phyloP scores from a whole-genome alignment of 352 stramenopile genomes.

The Ochromonadaceae sp. region DNA sequence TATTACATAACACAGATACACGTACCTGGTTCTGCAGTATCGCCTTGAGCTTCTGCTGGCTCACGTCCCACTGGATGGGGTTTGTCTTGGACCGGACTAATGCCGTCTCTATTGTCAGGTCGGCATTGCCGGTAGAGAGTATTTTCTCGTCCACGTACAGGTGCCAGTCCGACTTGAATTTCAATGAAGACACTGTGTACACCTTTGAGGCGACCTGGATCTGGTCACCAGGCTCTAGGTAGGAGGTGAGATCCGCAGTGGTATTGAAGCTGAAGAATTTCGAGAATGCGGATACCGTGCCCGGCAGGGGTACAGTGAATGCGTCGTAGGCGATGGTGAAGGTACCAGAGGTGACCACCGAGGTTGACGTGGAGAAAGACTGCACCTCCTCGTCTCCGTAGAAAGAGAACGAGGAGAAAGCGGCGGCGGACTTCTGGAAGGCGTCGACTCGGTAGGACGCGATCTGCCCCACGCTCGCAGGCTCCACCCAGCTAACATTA shows the following conservation, averaged over 20 bases:
- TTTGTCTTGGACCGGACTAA: conserved; percentile 31
- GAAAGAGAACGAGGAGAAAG: conserved; percentile 12
- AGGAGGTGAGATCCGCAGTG: conserved; percentile 55
- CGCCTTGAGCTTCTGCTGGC: conserved; percentile 31
- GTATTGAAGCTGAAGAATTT: conserved; percentile 44
- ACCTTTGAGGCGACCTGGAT: conserved; percentile 47
- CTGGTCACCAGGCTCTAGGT: conserved; percentile 52
- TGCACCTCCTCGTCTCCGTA: conserved; percentile 25
- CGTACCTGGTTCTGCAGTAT: conserved; percentile 36
- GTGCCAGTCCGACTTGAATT: conserved; percentile 43
- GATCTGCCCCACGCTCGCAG: not conserved
- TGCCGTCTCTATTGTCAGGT: conserved; percentile 17
- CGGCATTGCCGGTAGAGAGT: conserved; percentile 41
- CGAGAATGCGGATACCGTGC: conserved; percentile 27
- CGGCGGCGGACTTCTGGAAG: conserved; percentile 18
- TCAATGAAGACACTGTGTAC: conserved; percentile 49
- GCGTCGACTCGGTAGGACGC: conserved; percentile 26
- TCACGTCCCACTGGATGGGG: conserved; percentile 34
- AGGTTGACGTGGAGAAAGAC: conserved; percentile 9
- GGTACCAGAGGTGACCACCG: conserved; percentile 26
- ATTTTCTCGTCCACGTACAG: conserved; percentile 43
- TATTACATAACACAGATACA: too few species aligned
- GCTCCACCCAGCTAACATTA: not conserved
- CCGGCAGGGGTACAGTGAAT: conserved; percentile 28
- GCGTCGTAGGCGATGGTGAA: conserved; percentile 40